Evolutionary conservation across 2,329 filamentous ascomycete genomes (phyloP).

Genomic region (Cercospora janseana): DNA sequence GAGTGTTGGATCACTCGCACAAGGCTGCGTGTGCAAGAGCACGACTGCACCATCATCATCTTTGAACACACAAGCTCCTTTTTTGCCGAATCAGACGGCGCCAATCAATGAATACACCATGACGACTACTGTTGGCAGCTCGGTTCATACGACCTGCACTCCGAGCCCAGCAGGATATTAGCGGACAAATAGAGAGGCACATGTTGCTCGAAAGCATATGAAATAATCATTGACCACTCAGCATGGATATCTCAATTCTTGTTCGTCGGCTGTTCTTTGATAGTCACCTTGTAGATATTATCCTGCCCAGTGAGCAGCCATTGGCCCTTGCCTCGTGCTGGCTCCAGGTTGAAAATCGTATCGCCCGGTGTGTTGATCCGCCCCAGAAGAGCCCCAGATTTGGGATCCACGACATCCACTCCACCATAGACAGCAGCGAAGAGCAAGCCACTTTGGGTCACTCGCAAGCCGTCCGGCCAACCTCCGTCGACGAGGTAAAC

Average conservation of each 20-base stretch:
- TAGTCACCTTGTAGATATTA: constrained; percentile 27
- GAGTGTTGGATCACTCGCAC: constrained; percentile 28
- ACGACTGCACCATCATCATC: constrained; percentile 23
- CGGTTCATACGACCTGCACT: background rate
- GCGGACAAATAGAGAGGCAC: no score
- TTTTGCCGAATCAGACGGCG: constrained; percentile 23
- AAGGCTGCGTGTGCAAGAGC: constrained; percentile 35
- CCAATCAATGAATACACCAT: constrained; percentile 27
- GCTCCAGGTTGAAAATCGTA: constrained; percentile 28
- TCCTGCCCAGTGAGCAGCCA: constrained; percentile 28
- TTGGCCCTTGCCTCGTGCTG: constrained; percentile 19
- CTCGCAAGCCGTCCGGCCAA: constrained; percentile 30
- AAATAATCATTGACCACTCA: no score
- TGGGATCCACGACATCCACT: constrained; percentile 26
- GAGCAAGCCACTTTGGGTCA: constrained; percentile 21
- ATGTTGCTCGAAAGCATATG: no score
- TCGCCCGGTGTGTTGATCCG: constrained; percentile 50
- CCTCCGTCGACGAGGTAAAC: constrained; percentile 41
- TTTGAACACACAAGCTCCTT: constrained; percentile 23
- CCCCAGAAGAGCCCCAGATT: constrained; percentile 44
- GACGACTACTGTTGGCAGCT: constrained; percentile 16
- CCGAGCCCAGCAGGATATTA: background rate
- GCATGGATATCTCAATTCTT: no score
- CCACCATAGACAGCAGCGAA: constrained; percentile 24
- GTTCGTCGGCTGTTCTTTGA: constrained; percentile 17